Evolutionary conservation across 306 rosid species (phyloP).

Genomic region (Datisca glomerata): DNA sequence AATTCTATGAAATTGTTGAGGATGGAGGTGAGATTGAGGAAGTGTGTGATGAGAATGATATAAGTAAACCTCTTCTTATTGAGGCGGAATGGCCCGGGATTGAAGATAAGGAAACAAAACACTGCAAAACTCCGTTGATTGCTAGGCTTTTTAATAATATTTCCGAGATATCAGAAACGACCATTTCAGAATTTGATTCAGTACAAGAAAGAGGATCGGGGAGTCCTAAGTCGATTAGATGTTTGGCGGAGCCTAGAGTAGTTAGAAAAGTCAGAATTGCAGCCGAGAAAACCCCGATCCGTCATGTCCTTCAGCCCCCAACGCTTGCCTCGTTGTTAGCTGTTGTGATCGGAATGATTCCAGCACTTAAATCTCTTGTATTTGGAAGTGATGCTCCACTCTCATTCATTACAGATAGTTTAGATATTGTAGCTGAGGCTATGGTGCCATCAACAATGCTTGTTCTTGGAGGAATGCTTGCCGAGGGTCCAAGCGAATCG

Average conservation of each 20-base stretch:
- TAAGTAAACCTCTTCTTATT: constrained; percentile 67
- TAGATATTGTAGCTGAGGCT: constrained; percentile 63
- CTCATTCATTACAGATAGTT: constrained; percentile 55
- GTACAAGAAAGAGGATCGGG: constrained; percentile 20
- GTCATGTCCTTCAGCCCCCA: constrained; percentile 81
- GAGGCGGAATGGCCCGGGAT: constrained; percentile 99
- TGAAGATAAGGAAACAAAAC: constrained; percentile 78
- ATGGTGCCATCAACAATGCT: constrained; percentile 91
- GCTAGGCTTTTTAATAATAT: constrained; percentile 49
- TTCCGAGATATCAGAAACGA: constrained; percentile 32
- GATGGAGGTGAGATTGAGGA: constrained; percentile 42
- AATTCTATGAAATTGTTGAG: constrained; percentile 58
- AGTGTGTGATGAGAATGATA: constrained; percentile 18
- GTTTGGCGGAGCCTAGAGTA: constrained; percentile 79
- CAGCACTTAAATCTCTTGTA: constrained; percentile 56
- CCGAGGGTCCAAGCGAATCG: constrained; percentile 80
- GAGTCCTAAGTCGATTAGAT: constrained; percentile 60
- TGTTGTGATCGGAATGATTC: constrained; percentile 58
- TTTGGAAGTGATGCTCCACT: constrained; percentile 59
- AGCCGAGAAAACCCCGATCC: constrained; percentile 78
- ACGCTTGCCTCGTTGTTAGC: constrained; percentile 78
- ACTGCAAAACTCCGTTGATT: constrained; percentile 67
- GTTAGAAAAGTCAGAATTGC: constrained; percentile 64
- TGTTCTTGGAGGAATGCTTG: constrained; percentile 82
- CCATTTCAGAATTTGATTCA: constrained; percentile 37